Percentiles rank a stretch among this genome's conserved stretches.
Conservation (phyloP, 2,329 filamentous ascomycete species). For the Arthrobotrys sphaeroides region DNA sequence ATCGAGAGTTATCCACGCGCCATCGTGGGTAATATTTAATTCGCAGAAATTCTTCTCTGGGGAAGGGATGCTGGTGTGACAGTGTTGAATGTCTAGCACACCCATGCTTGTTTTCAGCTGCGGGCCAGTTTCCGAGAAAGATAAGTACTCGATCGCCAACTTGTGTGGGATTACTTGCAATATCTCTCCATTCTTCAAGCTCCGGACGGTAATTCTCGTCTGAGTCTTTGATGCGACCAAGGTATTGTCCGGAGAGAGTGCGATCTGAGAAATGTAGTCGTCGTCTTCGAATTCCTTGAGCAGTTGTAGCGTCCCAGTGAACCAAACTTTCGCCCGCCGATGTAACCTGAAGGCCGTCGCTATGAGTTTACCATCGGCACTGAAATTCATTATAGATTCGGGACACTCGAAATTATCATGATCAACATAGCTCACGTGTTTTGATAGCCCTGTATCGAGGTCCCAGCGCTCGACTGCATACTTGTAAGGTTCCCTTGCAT, state of each 20-base stretch:
- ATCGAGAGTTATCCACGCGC: not conserved
- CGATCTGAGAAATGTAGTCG: too few relatives aligned
- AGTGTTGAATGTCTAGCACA: too few relatives aligned
- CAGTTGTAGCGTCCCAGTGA: not conserved
- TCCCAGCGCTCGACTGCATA: too few relatives aligned
- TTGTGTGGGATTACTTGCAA: not conserved
- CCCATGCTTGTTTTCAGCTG: not conserved
- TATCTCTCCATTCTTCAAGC: not conserved
- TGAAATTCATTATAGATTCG: too few relatives aligned
- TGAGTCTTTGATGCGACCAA: not conserved
- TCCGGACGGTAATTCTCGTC: not conserved
- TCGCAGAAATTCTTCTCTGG: not conserved
- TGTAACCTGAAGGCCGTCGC: too few relatives aligned
- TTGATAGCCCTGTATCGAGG: too few relatives aligned
- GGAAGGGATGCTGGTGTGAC: not conserved
- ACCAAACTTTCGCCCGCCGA: too few relatives aligned
- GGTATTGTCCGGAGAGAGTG: not conserved
- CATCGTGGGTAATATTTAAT: too few relatives aligned
- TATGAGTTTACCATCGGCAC: too few relatives aligned
- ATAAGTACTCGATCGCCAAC: not conserved
- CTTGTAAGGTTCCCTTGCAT: too few relatives aligned
- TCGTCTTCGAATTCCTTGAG: not conserved
- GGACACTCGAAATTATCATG: too few relatives aligned
- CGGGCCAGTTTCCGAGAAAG: not conserved
- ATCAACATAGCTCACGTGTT: too few relatives aligned